Base-by-base conservation (phyloP, 352 stramenopile genomes). In the Globisporangium iwayamae region DNA sequence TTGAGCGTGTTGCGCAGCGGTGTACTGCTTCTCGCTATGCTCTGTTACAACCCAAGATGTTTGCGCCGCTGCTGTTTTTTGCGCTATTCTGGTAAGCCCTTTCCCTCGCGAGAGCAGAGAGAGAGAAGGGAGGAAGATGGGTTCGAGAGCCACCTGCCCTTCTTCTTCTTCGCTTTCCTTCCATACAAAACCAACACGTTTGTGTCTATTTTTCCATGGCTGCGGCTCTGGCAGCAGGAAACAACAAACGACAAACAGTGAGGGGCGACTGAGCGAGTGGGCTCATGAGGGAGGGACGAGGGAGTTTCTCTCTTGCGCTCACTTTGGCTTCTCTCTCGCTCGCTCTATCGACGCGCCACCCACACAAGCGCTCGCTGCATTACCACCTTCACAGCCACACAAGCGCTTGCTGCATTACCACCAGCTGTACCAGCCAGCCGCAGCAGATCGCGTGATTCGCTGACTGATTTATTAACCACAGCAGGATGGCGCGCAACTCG, bases 401-500 rank as follows among this genome's bases (percentile, higher is more conserved):
- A 18, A 51, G 22, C 11, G 11, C 8, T 28, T 4, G 1, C 28
- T 56, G 25, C 28, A 22, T 9, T 18, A 55, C 32, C 36, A 39
- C 50, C 50, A 55, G 25, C 25, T 28, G 25, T 2, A 28, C 25
- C 25, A 28, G 25, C 18, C 48, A 22, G 22, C 11, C 22, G 25
- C 13, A 43, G 30, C 20, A 43, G 36, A 41, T 41, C 11, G 36
- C 28, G 28, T 41, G 28, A 58, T 14, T 41, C 36, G 36, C 36
- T 18, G 50, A 43, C 9, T 43, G 41, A 47, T 28, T 16, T 20
- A 25, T 22, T 22, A 55, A 2, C 30, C 32, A 13, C 14, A 39
- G 64, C 28, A 14, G 4, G 22, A 66, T 74, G 61, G 60, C 55
- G 50, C 60, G 32, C n/a, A 77, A 78, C 64, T 81, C 81, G 28